Percentiles rank a stretch among this genome's conserved stretches.
These are phyloP conservation scores for Aspergillus sp. DNA, from an alignment of 2,329 filamentous ascomycete species.

Conservation along the genomic window DNA sequence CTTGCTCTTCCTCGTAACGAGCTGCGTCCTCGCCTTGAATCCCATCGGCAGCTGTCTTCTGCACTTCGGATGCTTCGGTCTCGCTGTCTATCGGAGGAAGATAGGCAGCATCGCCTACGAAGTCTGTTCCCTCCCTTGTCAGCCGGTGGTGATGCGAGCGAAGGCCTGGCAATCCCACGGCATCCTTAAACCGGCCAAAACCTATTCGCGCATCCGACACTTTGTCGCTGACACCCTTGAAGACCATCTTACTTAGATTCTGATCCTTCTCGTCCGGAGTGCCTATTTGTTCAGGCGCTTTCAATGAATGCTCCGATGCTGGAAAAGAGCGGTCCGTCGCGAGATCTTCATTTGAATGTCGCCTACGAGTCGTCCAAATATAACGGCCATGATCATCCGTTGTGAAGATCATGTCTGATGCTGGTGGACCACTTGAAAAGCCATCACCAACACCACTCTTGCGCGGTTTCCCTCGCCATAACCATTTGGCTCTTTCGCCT, in stretches of 20 bases:
- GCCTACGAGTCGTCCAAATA: conserved; percentile 38
- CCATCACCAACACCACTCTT: conserved; percentile 44
- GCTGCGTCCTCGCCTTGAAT: conserved; percentile 11
- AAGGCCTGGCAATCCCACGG: conserved; percentile 52
- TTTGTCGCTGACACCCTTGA: conserved; percentile 72
- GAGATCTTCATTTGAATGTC: conserved; percentile 34
- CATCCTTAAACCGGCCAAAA: conserved; percentile 78
- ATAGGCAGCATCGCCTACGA: conserved; percentile 23
- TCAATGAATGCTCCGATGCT: conserved; percentile 26
- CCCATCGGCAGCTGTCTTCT: conserved; percentile 10
- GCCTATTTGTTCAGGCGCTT: conserved; percentile 20
- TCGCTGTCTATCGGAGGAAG: conserved; percentile 24
- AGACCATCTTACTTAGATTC: conserved; percentile 56
- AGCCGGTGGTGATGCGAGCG: conserved; percentile 36
- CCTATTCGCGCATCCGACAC: conserved; percentile 76
- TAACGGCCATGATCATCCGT: conserved; percentile 42
- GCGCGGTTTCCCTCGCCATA: conserved; percentile 85
- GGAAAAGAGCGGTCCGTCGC: conserved; percentile 21
- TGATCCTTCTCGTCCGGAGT: conserved; percentile 35
- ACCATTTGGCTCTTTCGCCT: conserved; percentile 82
- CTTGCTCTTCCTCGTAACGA: conserved; percentile 10
- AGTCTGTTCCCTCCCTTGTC: conserved; percentile 28
- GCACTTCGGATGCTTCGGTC: conserved; percentile 12
- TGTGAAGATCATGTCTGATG: conserved; percentile 38
- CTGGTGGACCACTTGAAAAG: conserved; percentile 24